These are phyloP conservation scores for Babesia ovis DNA, from an alignment of 169 alveolate species.

Conservation along the genomic window DNA sequence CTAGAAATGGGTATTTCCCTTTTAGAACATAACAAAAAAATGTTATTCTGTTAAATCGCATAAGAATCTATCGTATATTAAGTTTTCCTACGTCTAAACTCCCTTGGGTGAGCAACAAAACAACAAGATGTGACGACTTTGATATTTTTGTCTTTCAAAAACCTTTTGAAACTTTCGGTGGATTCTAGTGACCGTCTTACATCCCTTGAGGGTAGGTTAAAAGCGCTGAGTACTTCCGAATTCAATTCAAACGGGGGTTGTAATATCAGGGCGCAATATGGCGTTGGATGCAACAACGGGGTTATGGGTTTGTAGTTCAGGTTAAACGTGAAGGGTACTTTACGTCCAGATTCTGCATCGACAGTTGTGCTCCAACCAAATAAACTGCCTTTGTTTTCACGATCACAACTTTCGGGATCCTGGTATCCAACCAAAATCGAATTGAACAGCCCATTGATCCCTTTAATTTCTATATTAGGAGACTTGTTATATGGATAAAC, in stretches of 20 bases:
- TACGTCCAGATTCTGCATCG: slow-evolving; percentile 7
- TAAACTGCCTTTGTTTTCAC: slow-evolving; percentile 64
- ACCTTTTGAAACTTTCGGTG: slow-evolving; percentile 22
- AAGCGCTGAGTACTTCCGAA: slow-evolving; percentile 20
- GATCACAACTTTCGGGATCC: slow-evolving; percentile 12
- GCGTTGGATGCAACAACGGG: slow-evolving; percentile 21
- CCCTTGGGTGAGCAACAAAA: slow-evolving; percentile 24
- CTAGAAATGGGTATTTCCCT: too few relatives aligned
- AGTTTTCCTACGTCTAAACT: too few relatives aligned
- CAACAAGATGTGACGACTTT: slow-evolving; percentile 58
- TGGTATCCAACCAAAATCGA: slow-evolving; percentile 59
- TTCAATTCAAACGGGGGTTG: slow-evolving; percentile 46
- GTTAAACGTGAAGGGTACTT: slow-evolving; percentile 38
- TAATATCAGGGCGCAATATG: slow-evolving; percentile 63
- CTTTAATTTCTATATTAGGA: slow-evolving; percentile 35
- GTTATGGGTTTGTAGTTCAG: slow-evolving; percentile 39
- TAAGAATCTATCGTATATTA: too few relatives aligned
- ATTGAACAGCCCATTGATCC: slow-evolving; percentile 33
- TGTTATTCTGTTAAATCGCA: too few relatives aligned
- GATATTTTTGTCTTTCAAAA: slow-evolving; percentile 10
- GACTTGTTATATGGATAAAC: slow-evolving; percentile 49
- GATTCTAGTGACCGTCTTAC: slow-evolving; percentile 35
- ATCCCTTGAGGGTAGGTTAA: slow-evolving; percentile 37
- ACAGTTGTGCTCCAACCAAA: slow-evolving; percentile 57
- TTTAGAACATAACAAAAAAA: too few relatives aligned